phyloP scores from a whole-genome alignment of 192 early-diverging fungal genomes.

The Coemansia sp. region DNA sequence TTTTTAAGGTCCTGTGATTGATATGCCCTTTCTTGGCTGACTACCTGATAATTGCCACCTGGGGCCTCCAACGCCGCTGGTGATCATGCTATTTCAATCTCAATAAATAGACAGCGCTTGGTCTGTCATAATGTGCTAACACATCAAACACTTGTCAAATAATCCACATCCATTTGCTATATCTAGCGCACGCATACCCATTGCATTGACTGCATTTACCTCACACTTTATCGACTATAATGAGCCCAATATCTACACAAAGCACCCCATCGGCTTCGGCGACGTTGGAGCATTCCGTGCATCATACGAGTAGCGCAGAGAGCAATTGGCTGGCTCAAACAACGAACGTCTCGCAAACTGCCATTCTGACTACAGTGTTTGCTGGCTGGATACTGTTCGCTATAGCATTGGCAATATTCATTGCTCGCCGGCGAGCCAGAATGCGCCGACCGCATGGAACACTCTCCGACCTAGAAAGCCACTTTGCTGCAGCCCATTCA shows the following conservation, averaged over 20 bases:
- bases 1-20: not conserved
- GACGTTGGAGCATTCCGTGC: not conserved
- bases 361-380: conserved; percentile 21
- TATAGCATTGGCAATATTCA: conserved; percentile 2
- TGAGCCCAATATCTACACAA: not conserved
- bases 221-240: not conserved
- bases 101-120: not conserved
- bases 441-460: not conserved
- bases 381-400: conserved; percentile 16
- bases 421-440: conserved; percentile 9
- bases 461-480: conserved; percentile 9
- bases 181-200: not conserved
- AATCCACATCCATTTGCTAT: not conserved
- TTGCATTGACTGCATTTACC: not conserved
- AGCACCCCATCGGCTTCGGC: not conserved
- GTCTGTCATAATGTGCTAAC: not conserved
- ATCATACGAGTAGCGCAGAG: not conserved
- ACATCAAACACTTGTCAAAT: not conserved
- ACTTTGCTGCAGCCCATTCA: not conserved
- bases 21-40: not conserved
- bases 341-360: conserved; percentile 15
- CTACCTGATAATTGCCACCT: not conserved
- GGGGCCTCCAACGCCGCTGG: not conserved
- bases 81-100: not conserved
- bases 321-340: not conserved